phyloP scores from a whole-genome alignment of 2,329 filamentous ascomycete genomes.

The Hymenoscyphus occultus region DNA sequence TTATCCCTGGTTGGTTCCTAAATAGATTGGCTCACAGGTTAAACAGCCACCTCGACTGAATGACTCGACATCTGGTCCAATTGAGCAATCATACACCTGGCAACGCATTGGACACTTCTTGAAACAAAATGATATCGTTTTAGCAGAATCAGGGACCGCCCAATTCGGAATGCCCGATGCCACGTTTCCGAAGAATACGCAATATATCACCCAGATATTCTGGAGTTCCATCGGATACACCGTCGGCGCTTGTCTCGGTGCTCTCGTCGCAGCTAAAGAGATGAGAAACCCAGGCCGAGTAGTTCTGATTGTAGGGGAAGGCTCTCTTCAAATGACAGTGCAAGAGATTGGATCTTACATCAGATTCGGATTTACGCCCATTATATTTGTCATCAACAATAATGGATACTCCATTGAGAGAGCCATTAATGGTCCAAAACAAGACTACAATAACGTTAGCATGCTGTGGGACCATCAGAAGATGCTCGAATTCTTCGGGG shows the following conservation, averaged over 20 bases:
- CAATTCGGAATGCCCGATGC: conserved; percentile 52
- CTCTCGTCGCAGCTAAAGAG: conserved; percentile 52
- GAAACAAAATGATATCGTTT: conserved; percentile 51
- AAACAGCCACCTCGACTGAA: conserved; percentile 23
- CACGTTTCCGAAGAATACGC: conserved; percentile 47
- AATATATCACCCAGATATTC: conserved; percentile 50
- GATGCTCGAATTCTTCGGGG: conserved; percentile 49
- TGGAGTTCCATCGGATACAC: conserved; percentile 62
- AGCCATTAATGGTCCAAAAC: conserved; percentile 52
- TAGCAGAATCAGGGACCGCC: conserved; percentile 58
- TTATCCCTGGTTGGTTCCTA: background rate
- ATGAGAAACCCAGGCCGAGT: conserved; percentile 42
- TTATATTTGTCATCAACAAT: conserved; percentile 56
- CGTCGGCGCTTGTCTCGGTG: conserved; percentile 54
- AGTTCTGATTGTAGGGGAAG: conserved; percentile 60
- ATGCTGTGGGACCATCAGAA: conserved; percentile 50
- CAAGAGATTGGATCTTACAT: conserved; percentile 66
- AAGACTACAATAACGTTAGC: conserved; percentile 54
- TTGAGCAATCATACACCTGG: conserved; percentile 51
- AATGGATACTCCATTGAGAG: conserved; percentile 59
- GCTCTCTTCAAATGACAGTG: conserved; percentile 63
- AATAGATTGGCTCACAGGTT: conserved; percentile 3
- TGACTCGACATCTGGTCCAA: conserved; percentile 35
- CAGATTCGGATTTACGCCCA: conserved; percentile 47
- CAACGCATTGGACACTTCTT: conserved; percentile 46